Conservation (phyloP, 805 yeast genomes). For the Candida ipomoeae region DNA sequence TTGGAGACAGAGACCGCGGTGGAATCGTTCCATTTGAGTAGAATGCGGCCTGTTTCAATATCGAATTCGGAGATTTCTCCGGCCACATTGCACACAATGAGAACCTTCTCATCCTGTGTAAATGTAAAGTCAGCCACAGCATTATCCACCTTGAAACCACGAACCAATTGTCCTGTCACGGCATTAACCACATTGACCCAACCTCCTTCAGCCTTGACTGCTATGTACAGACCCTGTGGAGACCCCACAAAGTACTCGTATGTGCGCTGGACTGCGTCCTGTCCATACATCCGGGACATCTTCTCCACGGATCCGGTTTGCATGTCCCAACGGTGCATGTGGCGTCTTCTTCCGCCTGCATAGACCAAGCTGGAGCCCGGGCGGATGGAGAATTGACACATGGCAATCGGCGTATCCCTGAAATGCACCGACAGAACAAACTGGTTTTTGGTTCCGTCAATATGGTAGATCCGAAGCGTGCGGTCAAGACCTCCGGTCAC, state of each 20-base stretch:
- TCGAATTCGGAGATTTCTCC: conserved; percentile 91
- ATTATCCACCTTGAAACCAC: conserved; percentile 88
- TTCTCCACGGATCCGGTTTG: conserved; percentile 69
- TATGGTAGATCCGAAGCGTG: conserved; percentile 79
- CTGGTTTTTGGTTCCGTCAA: conserved; percentile 81
- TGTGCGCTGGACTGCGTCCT: conserved; percentile 76
- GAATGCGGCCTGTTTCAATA: conserved; percentile 27
- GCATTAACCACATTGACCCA: conserved; percentile 84
- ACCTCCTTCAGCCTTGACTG: conserved; percentile 79
- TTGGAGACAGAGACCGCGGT: conserved; percentile 82
- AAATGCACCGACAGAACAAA: conserved; percentile 80
- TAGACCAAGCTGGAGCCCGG: conserved; percentile 50
- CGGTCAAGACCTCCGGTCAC: conserved; percentile 92
- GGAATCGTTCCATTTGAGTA: conserved; percentile 77
- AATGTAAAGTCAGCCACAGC: conserved; percentile 77
- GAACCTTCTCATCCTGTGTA: conserved; percentile 41
- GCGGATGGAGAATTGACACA: conserved; percentile 57
- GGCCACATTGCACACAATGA: conserved; percentile 58
- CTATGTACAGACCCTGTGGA: conserved; percentile 67
- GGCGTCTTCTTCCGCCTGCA: conserved; percentile 89
- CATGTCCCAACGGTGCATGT: conserved; percentile 90
- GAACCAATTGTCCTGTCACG: conserved; percentile 76
- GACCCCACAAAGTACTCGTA: conserved; percentile 83
- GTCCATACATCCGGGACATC: conserved; percentile 86
- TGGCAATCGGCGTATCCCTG: conserved; percentile 73